Base-by-base conservation (phyloP, 1,284 basidiomycete genomes). In the Boletus sp. region DNA sequence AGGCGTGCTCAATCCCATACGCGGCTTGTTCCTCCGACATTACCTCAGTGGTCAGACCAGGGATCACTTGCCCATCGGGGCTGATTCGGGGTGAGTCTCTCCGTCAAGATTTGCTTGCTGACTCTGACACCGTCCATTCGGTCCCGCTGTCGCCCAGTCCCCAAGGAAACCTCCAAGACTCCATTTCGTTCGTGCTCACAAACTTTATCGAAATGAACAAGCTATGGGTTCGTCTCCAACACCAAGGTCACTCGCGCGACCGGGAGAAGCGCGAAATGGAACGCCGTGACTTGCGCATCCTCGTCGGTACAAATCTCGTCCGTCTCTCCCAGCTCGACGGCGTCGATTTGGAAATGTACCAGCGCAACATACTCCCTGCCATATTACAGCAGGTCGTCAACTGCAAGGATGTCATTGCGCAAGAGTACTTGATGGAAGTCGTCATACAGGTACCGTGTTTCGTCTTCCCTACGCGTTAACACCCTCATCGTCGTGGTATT, bases 201-300 rank as follows among this genome's bases (percentile, higher is more conserved):
- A 97, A 98, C 78, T 97, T 97, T 71, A 94, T 98, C 74, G 95
- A 98, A 74, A 98, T 97, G 95, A 98, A 97, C 84, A 98, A 97
- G 76, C 88, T 98, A 31, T 98, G 95, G 95, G 96, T 98, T 2
- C 89, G 95, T 48, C 81, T 98, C 27, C 96, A 98, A 75, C 95
- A 98, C 71, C 93, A 96, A 73, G 96, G 95, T 0, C 94, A 97
- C 73, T 96, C 95, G 9, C 86, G 94, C 50, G 95, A 98, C 75
- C 87, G 94, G 56, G 95, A 98, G 75, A 96, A 96, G 76, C 89
- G 96, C 57, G 95, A 98, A 75, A 82, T 96, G 83, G 95, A 98
- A 73, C 88, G 95, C 38, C 87, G 89, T 60, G 96, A 98, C 68
- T 79, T 98, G 54, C 88, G 95, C 11, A 97, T 98, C 63, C 83